Evolutionary conservation across 768 basidiomycete genomes (phyloP).

Genomic region (Suillus subaureus): DNA sequence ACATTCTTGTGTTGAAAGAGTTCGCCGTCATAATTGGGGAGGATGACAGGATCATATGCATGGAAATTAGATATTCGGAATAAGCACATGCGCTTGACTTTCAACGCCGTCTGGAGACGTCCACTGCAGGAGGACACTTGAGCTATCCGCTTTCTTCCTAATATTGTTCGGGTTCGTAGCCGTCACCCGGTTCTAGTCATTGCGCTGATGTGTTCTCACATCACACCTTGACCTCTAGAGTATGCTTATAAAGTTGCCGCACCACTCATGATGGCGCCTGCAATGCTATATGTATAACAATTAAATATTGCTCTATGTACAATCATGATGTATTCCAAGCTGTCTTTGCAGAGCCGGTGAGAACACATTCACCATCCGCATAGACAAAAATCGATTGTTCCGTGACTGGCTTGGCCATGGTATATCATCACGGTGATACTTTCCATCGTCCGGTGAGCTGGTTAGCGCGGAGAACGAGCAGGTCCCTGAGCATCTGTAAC

Average conservation of each 20-base stretch:
- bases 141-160: background rate
- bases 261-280: background rate
- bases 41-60: background rate
- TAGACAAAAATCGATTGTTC: background rate
- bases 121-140: background rate
- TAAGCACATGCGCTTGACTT: background rate
- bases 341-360: background rate
- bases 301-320: background rate
- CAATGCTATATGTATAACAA: background rate
- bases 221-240: background rate
- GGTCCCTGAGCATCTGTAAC: constrained; percentile 86
- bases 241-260: background rate
- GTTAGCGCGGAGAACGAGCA: constrained; percentile 83
- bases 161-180: background rate
- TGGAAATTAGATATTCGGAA: background rate
- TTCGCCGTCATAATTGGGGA: background rate
- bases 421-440: constrained; percentile 29
- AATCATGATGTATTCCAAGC: background rate
- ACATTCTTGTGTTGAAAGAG: background rate
- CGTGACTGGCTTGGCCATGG: constrained; percentile 4
- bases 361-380: background rate
- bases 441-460: constrained; percentile 80
- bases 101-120: background rate
- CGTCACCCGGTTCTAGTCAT: background rate
- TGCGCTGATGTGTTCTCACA: background rate